These are phyloP conservation scores for Colletotrichum liriopes DNA, from an alignment of 2,329 filamentous ascomycete genomes.

Conservation along the genomic window DNA sequence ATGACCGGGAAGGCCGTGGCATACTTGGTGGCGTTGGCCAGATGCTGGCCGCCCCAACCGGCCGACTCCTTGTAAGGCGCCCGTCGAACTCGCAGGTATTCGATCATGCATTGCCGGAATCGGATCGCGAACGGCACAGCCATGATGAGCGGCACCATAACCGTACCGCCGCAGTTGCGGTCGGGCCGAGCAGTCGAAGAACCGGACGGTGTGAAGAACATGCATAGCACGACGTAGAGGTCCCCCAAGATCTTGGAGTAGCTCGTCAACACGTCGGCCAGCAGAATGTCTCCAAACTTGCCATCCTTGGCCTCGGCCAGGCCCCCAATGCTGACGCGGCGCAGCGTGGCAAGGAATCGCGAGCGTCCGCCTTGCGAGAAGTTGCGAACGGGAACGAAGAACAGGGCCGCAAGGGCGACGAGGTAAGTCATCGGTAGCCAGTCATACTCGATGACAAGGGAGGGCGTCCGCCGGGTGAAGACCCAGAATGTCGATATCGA, in stretches of 20 bases:
- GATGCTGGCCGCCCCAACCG: slow-evolving; percentile 87
- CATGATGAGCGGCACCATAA: slow-evolving; percentile 88
- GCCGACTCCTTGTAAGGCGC: slow-evolving; percentile 68
- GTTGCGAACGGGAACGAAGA: slow-evolving; percentile 80
- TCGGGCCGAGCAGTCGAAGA: slow-evolving; percentile 87
- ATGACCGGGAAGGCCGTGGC: slow-evolving; percentile 95
- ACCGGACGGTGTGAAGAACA: slow-evolving; percentile 83
- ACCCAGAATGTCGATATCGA: slow-evolving; percentile 89
- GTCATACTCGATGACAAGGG: slow-evolving; percentile 83
- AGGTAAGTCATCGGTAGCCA: slow-evolving; percentile 91
- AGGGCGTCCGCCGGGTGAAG: slow-evolving; percentile 79
- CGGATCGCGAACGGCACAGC: slow-evolving; percentile 88
- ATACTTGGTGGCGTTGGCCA: slow-evolving; percentile 96
- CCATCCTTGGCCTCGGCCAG: slow-evolving; percentile 89
- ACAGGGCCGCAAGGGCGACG: slow-evolving; percentile 77
- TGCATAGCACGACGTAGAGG: slow-evolving; percentile 89
- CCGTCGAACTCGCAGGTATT: slow-evolving; percentile 81
- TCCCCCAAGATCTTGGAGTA: slow-evolving; percentile 95
- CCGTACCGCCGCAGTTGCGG: slow-evolving; percentile 83
- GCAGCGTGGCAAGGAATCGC: slow-evolving; percentile 82
- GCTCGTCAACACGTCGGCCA: slow-evolving; percentile 94
- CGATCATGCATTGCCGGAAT: slow-evolving; percentile 91
- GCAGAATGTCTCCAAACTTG: slow-evolving; percentile 93
- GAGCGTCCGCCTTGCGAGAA: slow-evolving; percentile 79
- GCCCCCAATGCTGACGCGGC: slow-evolving; percentile 86